Base-by-base conservation (phyloP, 1,284 basidiomycete genomes). In the Fomitopsis pinicola region DNA sequence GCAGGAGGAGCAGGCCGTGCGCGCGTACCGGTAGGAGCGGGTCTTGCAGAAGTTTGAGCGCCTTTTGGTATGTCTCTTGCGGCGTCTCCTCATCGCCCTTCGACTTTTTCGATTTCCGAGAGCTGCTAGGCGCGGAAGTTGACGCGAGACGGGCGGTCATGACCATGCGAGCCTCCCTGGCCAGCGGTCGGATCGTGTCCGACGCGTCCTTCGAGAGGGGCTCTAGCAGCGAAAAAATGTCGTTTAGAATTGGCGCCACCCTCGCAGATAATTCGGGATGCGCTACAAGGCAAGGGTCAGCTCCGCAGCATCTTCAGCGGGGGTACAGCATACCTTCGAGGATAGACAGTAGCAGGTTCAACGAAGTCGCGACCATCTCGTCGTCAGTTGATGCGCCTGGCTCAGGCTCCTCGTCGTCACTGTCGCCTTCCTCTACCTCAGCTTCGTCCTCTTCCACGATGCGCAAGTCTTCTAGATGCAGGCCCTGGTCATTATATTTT, bases 1-100 rank as follows among this genome's bases (percentile, higher is more conserved):
- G 87, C n/a, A 97, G 81, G 26, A 95, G 79, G 38, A 93, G 79
- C 3, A 97, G 79, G 0, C 97, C 97, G 72, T 98, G 95, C 0
- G 94, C 96, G 52, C 96, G 89, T 19, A 99, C 94, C n/a, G 97
- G 97, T 10, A 98, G 80, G 46, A 97, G 87, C 0, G 94, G 91
- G 74, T 99, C 97, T 73, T 96, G 91, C 4, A 98, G 78, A 26
- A 97, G 83, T 66, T 87, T 90, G 14, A 98, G 78, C 1, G 95
- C 94, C 65, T 92, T 91, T 69, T 94, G 92, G 72, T 98, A 98
- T 6, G 80, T 85, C 59, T 86, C 84, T 58, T 85, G 82, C 2
- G 72, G 65, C 33, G 61, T 62, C 54, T 69, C 68, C 46, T 81
- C 75, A 58, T 60, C 68, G 58, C 75, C 76, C 61, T 81, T 78